Evolutionary conservation across 2,329 filamentous ascomycete genomes (phyloP).

Genomic region (Fusarium pseudocircinatum): DNA sequence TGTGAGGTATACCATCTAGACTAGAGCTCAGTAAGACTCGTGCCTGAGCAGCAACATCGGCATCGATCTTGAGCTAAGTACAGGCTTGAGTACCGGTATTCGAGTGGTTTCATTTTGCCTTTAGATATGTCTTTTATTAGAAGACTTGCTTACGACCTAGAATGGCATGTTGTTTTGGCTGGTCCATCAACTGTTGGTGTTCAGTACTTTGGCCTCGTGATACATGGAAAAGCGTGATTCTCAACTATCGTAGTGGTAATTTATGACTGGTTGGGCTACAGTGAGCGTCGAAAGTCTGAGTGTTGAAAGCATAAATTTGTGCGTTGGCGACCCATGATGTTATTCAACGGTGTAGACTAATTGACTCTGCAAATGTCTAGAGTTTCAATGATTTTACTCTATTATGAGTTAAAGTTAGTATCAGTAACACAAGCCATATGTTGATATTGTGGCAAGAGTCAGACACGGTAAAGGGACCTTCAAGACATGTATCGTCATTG

Average conservation of each 20-base stretch:
- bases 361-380: not conserved
- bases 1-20: not conserved
- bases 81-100: not conserved
- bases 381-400: not conserved
- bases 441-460: not conserved
- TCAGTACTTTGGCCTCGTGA: not conserved
- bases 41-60: not conserved
- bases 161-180: not conserved
- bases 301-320: too few relatives aligned
- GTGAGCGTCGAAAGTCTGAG: too few relatives aligned
- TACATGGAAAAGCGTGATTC: not conserved
- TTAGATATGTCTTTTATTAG: not conserved
- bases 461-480: not conserved
- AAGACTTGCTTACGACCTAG: not conserved
- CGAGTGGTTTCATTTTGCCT: not conserved
- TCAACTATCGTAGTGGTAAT: too few relatives aligned
- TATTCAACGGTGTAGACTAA: not conserved
- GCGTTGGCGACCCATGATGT: too few relatives aligned
- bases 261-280: not conserved
- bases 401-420: not conserved
- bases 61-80: not conserved
- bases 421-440: not conserved
- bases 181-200: not conserved
- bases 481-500: not conserved
- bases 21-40: not conserved